A percentile compares a stretch with the other conserved stretches of the same genome.
Evolutionary conservation across 192 early-diverging fungal genomes (phyloP).

Genomic region (Coemansia sp.): DNA sequence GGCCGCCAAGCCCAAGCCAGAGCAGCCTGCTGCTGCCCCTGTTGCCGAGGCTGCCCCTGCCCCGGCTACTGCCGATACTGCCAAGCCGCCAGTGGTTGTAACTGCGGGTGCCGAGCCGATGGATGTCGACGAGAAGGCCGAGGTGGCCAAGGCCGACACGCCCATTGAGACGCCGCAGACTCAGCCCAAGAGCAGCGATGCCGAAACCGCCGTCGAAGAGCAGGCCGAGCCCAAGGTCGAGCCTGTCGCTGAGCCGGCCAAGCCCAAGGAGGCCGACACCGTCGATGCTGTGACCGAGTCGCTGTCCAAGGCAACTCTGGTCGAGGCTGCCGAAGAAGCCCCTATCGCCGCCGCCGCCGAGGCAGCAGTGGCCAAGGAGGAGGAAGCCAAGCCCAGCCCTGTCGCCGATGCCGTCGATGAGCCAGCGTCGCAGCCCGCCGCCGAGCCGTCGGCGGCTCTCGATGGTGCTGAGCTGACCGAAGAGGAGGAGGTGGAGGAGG

Average conservation of each 20-base stretch:
- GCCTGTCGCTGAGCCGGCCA: conserved; percentile 2
- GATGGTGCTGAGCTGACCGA: no score
- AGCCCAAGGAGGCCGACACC: conserved; percentile 12
- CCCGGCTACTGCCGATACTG: conserved; percentile 6
- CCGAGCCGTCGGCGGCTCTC: conserved; percentile 4
- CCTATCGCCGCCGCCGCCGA: background rate
- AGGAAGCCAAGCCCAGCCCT: conserved; percentile 26
- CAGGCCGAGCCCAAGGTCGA: conserved; percentile 9
- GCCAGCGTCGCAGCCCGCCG: background rate
- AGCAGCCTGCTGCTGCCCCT: conserved; percentile 13
- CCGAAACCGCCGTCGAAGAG: conserved; percentile 11
- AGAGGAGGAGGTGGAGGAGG: conserved; percentile 1
- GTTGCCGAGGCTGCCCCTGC: background rate
- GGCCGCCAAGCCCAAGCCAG: conserved; percentile 14
- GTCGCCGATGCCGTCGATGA: conserved; percentile 16
- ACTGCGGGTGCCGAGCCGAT: conserved; percentile 15
- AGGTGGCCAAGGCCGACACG: background rate
- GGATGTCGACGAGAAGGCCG: conserved; percentile 29
- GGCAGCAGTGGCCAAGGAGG: conserved; percentile 28
- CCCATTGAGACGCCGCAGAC: conserved; percentile 6
- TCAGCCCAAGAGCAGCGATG: conserved; percentile 8
- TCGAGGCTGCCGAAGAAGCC: conserved; percentile 3
- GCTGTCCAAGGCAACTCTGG: conserved; percentile 21
- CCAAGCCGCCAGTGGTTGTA: conserved; percentile 20
- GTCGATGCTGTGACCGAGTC: conserved; percentile 24